A percentile compares a stretch with the other conserved stretches of the same genome.
Conservation (phyloP, 345 rosid genomes). For the Euphorbia peplus region DNA sequence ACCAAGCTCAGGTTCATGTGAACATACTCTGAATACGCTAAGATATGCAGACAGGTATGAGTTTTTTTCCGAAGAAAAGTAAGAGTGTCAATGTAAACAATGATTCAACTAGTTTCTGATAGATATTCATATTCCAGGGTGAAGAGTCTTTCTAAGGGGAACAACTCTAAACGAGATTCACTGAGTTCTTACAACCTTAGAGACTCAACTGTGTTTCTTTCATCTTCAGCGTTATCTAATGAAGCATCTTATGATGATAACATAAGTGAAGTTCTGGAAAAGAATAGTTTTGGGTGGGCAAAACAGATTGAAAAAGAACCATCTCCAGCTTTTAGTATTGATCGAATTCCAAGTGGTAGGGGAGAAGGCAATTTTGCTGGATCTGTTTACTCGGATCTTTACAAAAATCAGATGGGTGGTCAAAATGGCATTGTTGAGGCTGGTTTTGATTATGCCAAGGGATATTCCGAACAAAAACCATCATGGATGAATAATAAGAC, state of each 20-base stretch:
- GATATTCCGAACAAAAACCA: slow-evolving; percentile 27
- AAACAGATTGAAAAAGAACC: slow-evolving; percentile 38
- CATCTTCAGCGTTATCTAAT: slow-evolving; percentile 25
- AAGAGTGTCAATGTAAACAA: background rate
- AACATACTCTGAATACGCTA: slow-evolving; percentile 63
- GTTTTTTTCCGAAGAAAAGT: slow-evolving; percentile 5
- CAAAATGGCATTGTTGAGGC: slow-evolving; percentile 19
- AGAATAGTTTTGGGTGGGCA: slow-evolving; percentile 41
- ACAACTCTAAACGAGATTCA: slow-evolving; percentile 43
- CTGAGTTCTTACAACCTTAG: slow-evolving; percentile 41
- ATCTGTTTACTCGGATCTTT: slow-evolving; percentile 25
- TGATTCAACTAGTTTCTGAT: slow-evolving; percentile 19
- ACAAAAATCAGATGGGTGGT: slow-evolving; percentile 25
- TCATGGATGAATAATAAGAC: slow-evolving; percentile 19
- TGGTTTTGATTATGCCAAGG: slow-evolving; percentile 29
- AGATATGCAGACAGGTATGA: slow-evolving; percentile 66
- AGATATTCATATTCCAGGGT: slow-evolving; percentile 39
- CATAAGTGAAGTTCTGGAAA: slow-evolving; percentile 33
- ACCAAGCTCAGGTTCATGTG: slow-evolving; percentile 69
- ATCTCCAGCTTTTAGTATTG: slow-evolving; percentile 29
- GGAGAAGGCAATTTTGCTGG: slow-evolving; percentile 29
- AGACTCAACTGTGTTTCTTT: slow-evolving; percentile 39
- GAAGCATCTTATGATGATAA: slow-evolving; percentile 34
- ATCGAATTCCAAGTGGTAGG: slow-evolving; percentile 39
- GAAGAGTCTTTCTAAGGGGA: slow-evolving; percentile 61